Base-by-base conservation (phyloP, 148 eudicot species). In the Polygonum maritimum region DNA sequence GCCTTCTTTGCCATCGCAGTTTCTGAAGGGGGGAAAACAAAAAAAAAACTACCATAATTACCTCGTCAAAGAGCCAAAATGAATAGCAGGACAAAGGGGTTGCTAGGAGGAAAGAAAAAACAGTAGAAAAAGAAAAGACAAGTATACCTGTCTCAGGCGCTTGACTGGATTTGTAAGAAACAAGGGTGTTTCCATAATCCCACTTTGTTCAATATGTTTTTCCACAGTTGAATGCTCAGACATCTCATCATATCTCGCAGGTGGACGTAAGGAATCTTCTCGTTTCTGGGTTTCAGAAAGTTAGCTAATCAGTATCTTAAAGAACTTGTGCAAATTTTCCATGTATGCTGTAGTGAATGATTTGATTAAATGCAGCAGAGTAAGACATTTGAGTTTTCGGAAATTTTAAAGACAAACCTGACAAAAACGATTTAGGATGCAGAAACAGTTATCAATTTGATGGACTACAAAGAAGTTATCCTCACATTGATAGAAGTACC, bases 1-100 rank as follows among this genome's bases (percentile, higher is more conserved):
- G 86, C 81, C 92, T 91, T 82, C 99, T 91, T 83, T 78, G 85
- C 70, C 73, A 85, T 44, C 99, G 86, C 79, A 92, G 79, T 79
- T 51, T 80, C 99, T 96, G 88, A 79, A 82, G 38, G 14, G 26
- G 58, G 36, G 74, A 76, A 15, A 36, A 38, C 16, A 67, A 67
- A 67, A 36, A 36, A 16, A 36, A 36, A 38, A 19, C 11, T 36
- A 1, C 21, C 44, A 36, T 36, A 36, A 67, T 38, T 35, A 38
- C 15, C 41, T 35, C 7, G 45, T 67, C 5, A 67, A 67, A 67
- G 44, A 67, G 45, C 21, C 38, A 22, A 67, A 15, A 36, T 65
- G n/a, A 63, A 5, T 33, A 58, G 65, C 22, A 58, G 41, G 40
- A 63, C 18, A 31, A 2, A n/a, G 41, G 13, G 38, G 31, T 26